Conservation (phyloP, 108 stramenopile species). For the Epithemia pelagica region DNA sequence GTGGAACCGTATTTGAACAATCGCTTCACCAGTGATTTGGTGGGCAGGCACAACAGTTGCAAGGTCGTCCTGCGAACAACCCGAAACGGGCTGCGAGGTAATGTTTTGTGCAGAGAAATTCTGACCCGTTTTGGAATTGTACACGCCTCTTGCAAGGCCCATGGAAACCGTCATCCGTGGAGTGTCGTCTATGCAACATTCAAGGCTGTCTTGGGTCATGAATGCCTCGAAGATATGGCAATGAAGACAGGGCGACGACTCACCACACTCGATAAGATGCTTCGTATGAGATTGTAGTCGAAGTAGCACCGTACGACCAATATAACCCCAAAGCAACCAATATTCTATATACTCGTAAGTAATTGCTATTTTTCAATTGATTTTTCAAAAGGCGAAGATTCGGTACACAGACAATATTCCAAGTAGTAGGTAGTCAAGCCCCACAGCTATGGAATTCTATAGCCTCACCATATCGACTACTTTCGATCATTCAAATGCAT, state of each 20-base stretch:
- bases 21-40: conserved; percentile 68
- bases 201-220: conserved; percentile 85
- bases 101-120: conserved; percentile 66
- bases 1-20: conserved; percentile 76
- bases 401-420: no score
- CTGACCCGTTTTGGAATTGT: conserved; percentile 80
- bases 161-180: conserved; percentile 79
- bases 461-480: no score
- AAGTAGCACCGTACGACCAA: no score
- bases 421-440: no score
- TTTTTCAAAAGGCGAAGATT: no score
- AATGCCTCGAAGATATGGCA: conserved; percentile 84
- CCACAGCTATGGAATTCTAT: no score
- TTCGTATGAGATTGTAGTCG: conserved; percentile 64
- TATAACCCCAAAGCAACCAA: no score
- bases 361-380: no score
- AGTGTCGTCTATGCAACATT: conserved; percentile 88
- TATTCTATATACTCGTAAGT: no score
- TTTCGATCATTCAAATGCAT: no score
- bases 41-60: conserved; percentile 88
- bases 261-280: conserved; percentile 65
- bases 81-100: conserved; percentile 63
- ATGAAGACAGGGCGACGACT: conserved; percentile 83
- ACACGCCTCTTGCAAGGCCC: conserved; percentile 70
- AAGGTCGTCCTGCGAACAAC: conserved; percentile 68